Evolutionary conservation across 192 early-diverging fungal genomes (phyloP), one percentile per base, ranked within the genome.

Genomic region (Linnemannia schmuckeri): DNA sequence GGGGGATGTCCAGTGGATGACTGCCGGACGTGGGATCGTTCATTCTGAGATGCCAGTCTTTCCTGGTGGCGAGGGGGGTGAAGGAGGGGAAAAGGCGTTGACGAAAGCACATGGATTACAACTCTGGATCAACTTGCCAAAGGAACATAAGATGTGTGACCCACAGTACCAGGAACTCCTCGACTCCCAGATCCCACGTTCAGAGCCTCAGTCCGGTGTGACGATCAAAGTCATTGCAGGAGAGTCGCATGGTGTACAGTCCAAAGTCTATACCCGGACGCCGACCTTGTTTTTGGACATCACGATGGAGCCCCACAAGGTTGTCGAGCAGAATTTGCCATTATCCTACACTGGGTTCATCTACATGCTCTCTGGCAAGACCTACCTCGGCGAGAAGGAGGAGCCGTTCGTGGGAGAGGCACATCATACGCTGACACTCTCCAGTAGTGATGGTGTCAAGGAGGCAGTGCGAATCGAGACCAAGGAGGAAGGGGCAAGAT

Each of bases 51-150:
- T 79, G 66, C 88, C 90, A 10, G 85, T 83, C 69, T 66, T 68
- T 88, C 30, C 57, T 76, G 72, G 55, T 79, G 47, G 78, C 54
- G 46, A 78, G 86, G 55, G 93, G 93, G 76, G 89, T 72, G 42
- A 78, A 78, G 35, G 80, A 10, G 55, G 55, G 6, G 61, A 66
- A 30, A 85, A 83, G 55, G 76, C 88, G 35, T 76, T 82, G 27
- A 92, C 90, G 22, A 77, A 82, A 7, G 83, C 82, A 38, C 82
- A 88, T 66, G 88, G 85, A 22, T 77, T 94, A 1, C 94, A 95
- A 77, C 90, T 95, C 37, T 95, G 94, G 94, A 87, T 95, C 66
- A 95, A 95, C 83, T 87, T 95, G 5, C 93, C 94, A n/a, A 78
- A 80, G 41, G 71, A 77, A 57, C 68, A 88, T 78, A 94, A 94